Base-by-base conservation (phyloP, 148 eudicot genomes). In the Suaeda aralocaspica region DNA sequence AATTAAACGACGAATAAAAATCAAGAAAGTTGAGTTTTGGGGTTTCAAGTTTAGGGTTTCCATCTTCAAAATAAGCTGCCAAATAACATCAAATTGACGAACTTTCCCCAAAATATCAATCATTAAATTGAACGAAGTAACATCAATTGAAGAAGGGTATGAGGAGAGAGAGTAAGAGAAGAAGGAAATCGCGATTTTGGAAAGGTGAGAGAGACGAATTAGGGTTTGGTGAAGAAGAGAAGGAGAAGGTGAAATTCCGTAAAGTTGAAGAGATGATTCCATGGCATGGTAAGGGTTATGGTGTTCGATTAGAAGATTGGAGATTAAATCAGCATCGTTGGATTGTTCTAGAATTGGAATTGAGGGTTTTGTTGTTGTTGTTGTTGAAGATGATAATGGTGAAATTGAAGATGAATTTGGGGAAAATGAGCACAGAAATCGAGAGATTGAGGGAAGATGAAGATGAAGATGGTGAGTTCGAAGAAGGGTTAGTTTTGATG, bases 231-330 rank as follows among this genome's bases (percentile, higher is more conserved):
- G 91, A 72, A 93, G 70, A 46, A 90, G 77, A 51, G 41, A 19
- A 9, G 92, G 78, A 30, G 92, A 71, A 61, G 90, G 78, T 10
- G 83, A 68, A 44, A 93, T 77, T n/a, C 98, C 97, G 60, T 78
- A 22, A 76, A 93, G 98, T 49, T 93, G 96, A 62, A 91, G 86
- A 5, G 97, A 84, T 16, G 98, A 88, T 59, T 93, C 98, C 84
- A 84, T 84, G 70, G 88, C 64, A 86, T 93, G 98, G 63, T 83
- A 93, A 9, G 98, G 96, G 89, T 93, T 93, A 85, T 91, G 96
- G 72, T 93, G 96, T 14, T 79, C 79, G 69, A 91, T 81, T 56
- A 93, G 78, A 66, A 93, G 53, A 66, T 81, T 77, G 70, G 96
- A 82, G 68, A 93, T 73, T 5, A 72, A 55, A 12, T 87, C 90